Conservation (phyloP, 139 green algal species). For the Eudorina sp. region DNA sequence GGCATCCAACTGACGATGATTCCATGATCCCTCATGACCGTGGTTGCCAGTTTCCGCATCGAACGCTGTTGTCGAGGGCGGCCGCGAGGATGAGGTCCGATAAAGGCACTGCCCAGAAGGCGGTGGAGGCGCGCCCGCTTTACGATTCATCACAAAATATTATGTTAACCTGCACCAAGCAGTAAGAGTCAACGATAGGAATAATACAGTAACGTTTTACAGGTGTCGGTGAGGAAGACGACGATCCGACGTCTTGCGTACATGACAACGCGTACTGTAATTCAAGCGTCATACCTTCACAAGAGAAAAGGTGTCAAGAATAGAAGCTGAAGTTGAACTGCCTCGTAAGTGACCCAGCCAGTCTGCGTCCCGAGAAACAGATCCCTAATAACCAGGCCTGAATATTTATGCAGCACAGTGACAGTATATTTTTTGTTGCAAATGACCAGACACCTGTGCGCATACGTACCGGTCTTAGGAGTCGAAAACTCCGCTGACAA, state of each 20-base stretch:
- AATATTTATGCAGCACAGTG: neutral
- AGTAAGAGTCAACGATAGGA: neutral
- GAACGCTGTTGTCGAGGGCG: neutral
- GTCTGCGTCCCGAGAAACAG: neutral
- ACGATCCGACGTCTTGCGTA: neutral
- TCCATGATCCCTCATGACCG: neutral
- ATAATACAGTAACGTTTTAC: constrained; percentile 9
- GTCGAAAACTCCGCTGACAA: neutral
- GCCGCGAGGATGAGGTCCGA: neutral
- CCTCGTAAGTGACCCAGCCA: neutral
- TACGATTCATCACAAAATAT: neutral
- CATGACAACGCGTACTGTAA: neutral
- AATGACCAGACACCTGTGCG: neutral
- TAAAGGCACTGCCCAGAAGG: neutral
- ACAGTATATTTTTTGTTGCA: neutral
- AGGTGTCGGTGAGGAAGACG: neutral
- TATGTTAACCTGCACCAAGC: neutral
- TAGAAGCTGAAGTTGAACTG: neutral
- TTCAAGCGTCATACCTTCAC: neutral
- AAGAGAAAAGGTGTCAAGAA: neutral
- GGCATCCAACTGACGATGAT: neutral
- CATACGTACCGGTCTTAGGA: neutral
- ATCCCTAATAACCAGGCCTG: neutral
- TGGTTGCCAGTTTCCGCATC: neutral
- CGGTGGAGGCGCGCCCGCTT: neutral